Evolutionary conservation across 1,284 basidiomycete species (phyloP).

Genomic region (Exobasidium rhododendri): DNA sequence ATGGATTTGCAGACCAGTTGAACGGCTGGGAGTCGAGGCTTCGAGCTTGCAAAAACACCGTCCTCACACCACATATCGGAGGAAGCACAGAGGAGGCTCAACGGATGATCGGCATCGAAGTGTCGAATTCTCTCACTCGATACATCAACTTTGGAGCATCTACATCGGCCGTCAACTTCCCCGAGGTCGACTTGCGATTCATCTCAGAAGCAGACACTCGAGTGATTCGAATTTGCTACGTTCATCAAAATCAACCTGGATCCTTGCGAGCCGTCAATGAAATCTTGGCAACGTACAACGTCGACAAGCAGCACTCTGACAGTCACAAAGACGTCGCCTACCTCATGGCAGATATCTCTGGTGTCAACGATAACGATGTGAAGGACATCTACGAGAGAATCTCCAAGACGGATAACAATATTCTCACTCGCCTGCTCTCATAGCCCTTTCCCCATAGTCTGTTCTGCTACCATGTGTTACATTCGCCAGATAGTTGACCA

Average conservation of each 20-base stretch:
- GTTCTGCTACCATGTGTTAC: too few species aligned
- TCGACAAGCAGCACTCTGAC: slow-evolving; percentile 98
- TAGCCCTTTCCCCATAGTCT: not conserved
- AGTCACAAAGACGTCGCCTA: slow-evolving; percentile 92
- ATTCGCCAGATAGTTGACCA: too few species aligned
- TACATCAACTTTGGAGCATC: slow-evolving; percentile 89
- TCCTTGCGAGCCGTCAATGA: slow-evolving; percentile 94
- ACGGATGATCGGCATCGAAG: slow-evolving; percentile 93
- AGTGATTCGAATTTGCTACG: slow-evolving; percentile 86
- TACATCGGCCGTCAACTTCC: slow-evolving; percentile 94
- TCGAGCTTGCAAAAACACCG: slow-evolving; percentile 43
- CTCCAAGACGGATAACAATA: slow-evolving; percentile 63
- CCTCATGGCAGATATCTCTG: slow-evolving; percentile 90
- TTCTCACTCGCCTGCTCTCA: slow-evolving; percentile 35
- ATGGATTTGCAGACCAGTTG: slow-evolving; percentile 62
- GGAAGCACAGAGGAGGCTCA: slow-evolving; percentile 99
- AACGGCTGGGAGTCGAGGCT: slow-evolving; percentile 48
- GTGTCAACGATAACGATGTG: slow-evolving; percentile 79
- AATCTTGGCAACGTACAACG: slow-evolving; percentile 84
- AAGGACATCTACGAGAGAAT: slow-evolving; percentile 79
- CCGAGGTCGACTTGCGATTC: slow-evolving; percentile 94
- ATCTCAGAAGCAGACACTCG: slow-evolving; percentile 71
- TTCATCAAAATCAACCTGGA: slow-evolving; percentile 96
- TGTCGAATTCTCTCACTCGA: slow-evolving; percentile 75
- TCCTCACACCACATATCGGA: slow-evolving; percentile 79